Evolutionary conservation across 768 basidiomycete genomes (phyloP), one percentile per base, ranked within the genome.

Genomic region (Kwoniella bestiolae): DNA sequence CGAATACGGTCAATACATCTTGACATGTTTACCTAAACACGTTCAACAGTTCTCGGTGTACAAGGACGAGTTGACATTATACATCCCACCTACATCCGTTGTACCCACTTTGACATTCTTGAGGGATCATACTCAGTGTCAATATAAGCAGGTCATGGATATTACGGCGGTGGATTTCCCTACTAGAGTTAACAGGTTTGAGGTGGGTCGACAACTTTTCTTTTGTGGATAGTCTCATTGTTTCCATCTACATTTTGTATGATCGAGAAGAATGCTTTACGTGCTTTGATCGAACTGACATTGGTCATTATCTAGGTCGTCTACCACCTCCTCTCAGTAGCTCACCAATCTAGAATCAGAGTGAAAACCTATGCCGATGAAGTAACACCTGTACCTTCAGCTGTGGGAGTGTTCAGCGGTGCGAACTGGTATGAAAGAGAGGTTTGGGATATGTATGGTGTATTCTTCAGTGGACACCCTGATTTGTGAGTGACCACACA

Each of bases 371-470:
- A 94, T 78, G 92, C 93, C 64, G 90, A 90, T 66, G 96, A 99
- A 82, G 89, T 89, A 11, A 90, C 94, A 73, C 87, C 90, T 35
- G 91, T 98, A 2, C 96, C 95, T 1, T 94, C 90, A 73, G 87
- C 85, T 28, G 84, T 87, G 3, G 85, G 87, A 12, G 65, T 97
- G 26, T 99, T 90, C 84, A 85, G 87, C 55, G 93, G 95, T 65
- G 95, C 96, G 5, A 92, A 99, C 77, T 99, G 96, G 96, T 97
- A 96, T 80, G 96, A 99, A 82, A 86, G 96, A 65, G 96, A 99
- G 82, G 89, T 91, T 29, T 99, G 95, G 94, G 96, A 99, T 83
- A 86, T 99, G 82, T 99, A 85, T 78, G 96, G 96, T 49, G 90
- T 99, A 51, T 96, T 93, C 85, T 99, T 99, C 85, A 87, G 87